Conservation (phyloP, 2,329 filamentous ascomycete species). For the Tolypocladium tundrense region DNA sequence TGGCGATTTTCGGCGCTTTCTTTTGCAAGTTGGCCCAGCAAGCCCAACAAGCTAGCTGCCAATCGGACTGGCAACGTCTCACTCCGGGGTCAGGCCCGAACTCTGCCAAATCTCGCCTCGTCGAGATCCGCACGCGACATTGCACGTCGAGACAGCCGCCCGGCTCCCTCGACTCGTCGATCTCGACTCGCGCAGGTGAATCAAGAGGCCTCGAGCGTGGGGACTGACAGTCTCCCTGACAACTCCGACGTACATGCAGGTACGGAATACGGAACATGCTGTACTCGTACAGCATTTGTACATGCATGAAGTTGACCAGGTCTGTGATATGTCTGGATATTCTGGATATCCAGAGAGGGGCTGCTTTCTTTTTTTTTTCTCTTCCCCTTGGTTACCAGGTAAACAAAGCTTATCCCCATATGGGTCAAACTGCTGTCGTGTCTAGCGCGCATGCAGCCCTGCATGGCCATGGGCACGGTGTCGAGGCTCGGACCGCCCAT, state of each 20-base stretch:
- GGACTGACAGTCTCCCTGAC: neutral
- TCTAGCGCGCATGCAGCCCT: neutral
- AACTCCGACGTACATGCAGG: neutral
- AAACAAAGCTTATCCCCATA: conserved; percentile 2
- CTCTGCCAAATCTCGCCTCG: neutral
- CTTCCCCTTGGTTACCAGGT: neutral
- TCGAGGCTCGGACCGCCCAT: neutral
- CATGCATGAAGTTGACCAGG: neutral
- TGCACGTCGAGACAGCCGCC: conserved; percentile 9
- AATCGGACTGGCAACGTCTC: neutral
- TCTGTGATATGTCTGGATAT: neutral
- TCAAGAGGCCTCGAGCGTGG: conserved; percentile 1
- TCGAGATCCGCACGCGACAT: conserved; percentile 4
- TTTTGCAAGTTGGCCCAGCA: neutral
- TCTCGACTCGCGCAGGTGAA: conserved; percentile 12
- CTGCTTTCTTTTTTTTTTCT: neutral
- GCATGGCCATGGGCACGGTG: neutral
- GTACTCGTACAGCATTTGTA: neutral
- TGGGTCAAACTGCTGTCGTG: neutral
- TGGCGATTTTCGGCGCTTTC: neutral
- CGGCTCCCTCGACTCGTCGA: conserved; percentile 9
- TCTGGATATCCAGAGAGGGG: neutral
- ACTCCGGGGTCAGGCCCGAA: neutral
- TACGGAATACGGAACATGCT: neutral
- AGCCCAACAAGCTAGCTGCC: neutral